phyloP scores from a whole-genome alignment of 352 stramenopile genomes.

The Pythium diclinum region DNA sequence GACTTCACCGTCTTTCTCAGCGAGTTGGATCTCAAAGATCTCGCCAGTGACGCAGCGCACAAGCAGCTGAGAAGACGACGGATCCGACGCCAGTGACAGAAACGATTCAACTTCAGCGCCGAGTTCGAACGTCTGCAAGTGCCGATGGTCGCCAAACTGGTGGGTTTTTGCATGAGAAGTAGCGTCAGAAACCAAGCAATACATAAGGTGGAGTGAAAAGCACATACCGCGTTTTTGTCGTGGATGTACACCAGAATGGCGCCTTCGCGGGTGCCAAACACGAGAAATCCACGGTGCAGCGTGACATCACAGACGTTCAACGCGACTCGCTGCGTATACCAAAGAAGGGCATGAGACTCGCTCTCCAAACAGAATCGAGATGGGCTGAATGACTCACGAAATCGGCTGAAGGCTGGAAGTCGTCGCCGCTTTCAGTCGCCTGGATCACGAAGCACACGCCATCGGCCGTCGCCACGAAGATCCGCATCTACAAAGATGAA shows the following conservation, averaged over 20 bases:
- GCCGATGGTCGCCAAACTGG: conserved; percentile 49
- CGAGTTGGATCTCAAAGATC: conserved; percentile 40
- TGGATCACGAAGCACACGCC: conserved; percentile 66
- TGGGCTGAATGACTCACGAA: conserved; percentile 43
- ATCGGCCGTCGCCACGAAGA: conserved; percentile 77
- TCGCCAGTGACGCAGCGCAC: conserved; percentile 53
- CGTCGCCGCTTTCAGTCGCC: conserved; percentile 42
- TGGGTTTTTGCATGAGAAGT: not conserved
- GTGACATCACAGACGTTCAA: conserved; percentile 68
- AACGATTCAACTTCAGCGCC: conserved; percentile 60
- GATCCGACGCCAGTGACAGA: conserved; percentile 27
- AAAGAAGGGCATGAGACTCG: not conserved
- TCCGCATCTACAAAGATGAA: conserved; percentile 41
- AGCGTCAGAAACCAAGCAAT: not conserved
- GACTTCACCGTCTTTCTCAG: conserved; percentile 20
- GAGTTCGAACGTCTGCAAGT: conserved; percentile 52
- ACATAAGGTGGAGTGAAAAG: no score
- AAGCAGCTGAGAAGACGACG: conserved; percentile 30
- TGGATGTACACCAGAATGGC: conserved; percentile 48
- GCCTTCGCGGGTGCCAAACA: conserved; percentile 67
- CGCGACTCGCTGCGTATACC: conserved; percentile 39
- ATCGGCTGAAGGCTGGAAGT: conserved; percentile 52
- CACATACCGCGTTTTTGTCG: conserved; percentile 31
- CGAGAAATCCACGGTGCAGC: conserved; percentile 47
- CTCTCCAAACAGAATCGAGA: not conserved